phyloP scores from a whole-genome alignment of 116 monocot species.

The Cymodocea nodosa region DNA sequence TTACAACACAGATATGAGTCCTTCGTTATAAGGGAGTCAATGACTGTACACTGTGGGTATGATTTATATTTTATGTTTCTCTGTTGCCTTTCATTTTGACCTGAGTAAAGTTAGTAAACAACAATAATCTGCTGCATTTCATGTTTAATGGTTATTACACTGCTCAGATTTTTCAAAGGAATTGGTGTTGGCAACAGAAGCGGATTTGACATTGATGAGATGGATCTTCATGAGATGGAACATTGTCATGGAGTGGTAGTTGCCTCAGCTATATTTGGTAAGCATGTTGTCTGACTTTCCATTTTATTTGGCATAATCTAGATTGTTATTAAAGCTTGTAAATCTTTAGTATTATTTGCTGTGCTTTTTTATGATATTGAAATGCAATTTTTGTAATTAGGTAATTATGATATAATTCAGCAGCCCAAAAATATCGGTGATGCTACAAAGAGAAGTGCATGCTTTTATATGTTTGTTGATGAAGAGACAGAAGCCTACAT shows the following conservation, averaged over 20 bases:
- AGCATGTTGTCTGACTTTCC: background rate
- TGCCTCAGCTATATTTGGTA: constrained; percentile 97
- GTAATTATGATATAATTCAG: constrained; percentile 91
- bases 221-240: constrained; percentile 83
- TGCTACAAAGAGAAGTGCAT: constrained; percentile 38
- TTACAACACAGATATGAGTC: constrained; percentile 63
- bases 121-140: background rate
- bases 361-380: background rate
- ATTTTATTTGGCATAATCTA: background rate
- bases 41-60: constrained; percentile 95
- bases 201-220: constrained; percentile 72
- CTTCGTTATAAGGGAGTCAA: constrained; percentile 63
- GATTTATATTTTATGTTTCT: constrained; percentile 4
- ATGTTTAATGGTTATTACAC: background rate
- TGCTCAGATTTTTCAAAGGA: constrained; percentile 63
- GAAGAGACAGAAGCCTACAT: constrained; percentile 75
- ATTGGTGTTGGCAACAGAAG: constrained; percentile 59
- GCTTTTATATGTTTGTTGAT: constrained; percentile 98
- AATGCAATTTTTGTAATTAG: constrained; percentile 22
- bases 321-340: background rate
- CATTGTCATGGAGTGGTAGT: constrained; percentile 73
- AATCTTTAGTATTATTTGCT: background rate
- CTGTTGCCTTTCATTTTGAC: background rate
- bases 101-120: background rate
- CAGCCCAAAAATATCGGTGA: constrained; percentile 82